Evolutionary conservation across 179 eudicot genomes (phyloP), one percentile per base, ranked within the genome.

Genomic region (Nepenthes alata): DNA sequence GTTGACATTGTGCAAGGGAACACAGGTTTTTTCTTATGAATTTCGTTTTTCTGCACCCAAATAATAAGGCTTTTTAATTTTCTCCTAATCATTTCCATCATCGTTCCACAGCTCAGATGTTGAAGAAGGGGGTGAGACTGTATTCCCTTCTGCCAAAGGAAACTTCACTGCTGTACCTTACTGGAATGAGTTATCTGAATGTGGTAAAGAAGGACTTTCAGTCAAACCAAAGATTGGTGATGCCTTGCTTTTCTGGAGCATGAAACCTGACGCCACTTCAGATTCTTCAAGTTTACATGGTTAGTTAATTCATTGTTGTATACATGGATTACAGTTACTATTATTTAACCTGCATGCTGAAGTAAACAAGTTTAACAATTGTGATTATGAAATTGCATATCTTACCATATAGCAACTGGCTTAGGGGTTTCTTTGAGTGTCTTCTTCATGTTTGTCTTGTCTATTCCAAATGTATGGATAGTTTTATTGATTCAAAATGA

Each of bases 101-200:
- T 58, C 56, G 39, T 50, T 47, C 59, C 67, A 61, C 81, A 88
- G 96, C 57, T 83, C 97, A 68, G 97, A 88, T 69, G 96, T 86
- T 70, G 97, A 91, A 78, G 84, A 84, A 80, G 97, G 97, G 51
- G 97, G 97, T 58, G 97, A 91, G 70, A 91, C 97, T 0, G 95
- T 91, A 37, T 91, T 91, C 72, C 97, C 97, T 56, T 55, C 71
- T 66, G 96, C 97, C 59, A 84, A 80, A 78, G 96, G 88, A 69
- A 91, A 88, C 69, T 35, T 65, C 60, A 83, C 85, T 68, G 76
- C 80, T 45, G 84, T 88, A 6, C 91, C 97, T 55, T 84, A 82
- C 73, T 91, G 94, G 96, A 78, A 91, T 63, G 86, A 91, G 80
- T 72, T 85, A 61, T 91, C 96, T 72, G 77, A 84, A 79, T 91